Conservation (phyloP, 345 rosid species). For the Arabidopsis suecica region DNA sequence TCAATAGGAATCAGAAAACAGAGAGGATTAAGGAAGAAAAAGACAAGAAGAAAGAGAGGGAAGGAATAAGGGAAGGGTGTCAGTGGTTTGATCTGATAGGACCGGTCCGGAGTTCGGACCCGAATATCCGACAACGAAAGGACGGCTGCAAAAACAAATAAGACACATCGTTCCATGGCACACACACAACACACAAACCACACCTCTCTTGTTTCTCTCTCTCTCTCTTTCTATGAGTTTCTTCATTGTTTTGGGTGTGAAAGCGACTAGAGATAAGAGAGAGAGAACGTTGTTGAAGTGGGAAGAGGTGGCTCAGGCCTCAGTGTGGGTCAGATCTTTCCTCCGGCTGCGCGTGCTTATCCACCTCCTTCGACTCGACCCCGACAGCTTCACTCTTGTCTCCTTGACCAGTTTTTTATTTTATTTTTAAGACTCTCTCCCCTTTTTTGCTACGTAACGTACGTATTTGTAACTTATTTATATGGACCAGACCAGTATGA, state of each 20-base stretch:
- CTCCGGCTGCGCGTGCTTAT: constrained; percentile 45
- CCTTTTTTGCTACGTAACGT: constrained; percentile 5
- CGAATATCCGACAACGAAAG: constrained; percentile 43
- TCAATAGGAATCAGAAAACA: constrained; percentile 25
- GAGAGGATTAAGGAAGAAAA: constrained; percentile 37
- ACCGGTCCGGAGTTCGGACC: constrained; percentile 43
- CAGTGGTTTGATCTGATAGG: constrained; percentile 44
- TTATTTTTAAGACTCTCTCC: neutral
- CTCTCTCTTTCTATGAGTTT: neutral
- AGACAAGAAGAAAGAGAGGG: constrained; percentile 25
- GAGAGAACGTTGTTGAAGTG: constrained; percentile 32
- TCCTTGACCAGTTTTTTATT: constrained; percentile 36
- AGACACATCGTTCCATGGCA: constrained; percentile 40
- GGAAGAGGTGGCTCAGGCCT: constrained; percentile 30
- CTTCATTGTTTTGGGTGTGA: constrained; percentile 34
- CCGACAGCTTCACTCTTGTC: constrained; percentile 43
- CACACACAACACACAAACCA: constrained; percentile 35
- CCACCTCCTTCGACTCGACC: constrained; percentile 41
- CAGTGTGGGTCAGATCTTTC: constrained; percentile 39
- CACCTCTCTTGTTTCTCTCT: constrained; percentile 1
- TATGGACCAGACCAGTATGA: constrained; percentile 39
- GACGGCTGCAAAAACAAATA: constrained; percentile 40
- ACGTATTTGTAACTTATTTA: constrained; percentile 16
- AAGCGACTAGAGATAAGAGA: constrained; percentile 45
- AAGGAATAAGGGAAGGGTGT: constrained; percentile 33